Evolutionary conservation across 495 filamentous ascomycete species (phyloP).

Genomic region (Copromyces sp.): DNA sequence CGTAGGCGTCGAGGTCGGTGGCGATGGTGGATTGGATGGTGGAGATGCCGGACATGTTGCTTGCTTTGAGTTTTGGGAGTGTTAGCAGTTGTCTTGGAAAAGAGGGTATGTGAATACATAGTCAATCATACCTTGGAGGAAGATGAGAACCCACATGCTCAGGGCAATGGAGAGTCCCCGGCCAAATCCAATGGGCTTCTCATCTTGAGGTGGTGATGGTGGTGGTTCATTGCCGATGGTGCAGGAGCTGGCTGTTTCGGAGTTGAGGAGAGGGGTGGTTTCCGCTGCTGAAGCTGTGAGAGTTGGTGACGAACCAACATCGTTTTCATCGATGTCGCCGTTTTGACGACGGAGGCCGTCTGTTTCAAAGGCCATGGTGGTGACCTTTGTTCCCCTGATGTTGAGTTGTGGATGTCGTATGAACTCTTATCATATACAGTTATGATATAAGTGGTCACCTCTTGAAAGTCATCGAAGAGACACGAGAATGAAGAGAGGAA

Average conservation of each 20-base stretch:
- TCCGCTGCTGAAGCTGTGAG: slow-evolving; percentile 19
- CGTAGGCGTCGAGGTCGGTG: slow-evolving; percentile 59
- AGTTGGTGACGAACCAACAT: slow-evolving; percentile 12
- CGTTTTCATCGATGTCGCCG: neutral
- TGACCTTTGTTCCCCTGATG: neutral
- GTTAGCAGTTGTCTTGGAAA: neutral
- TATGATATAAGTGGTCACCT: neutral
- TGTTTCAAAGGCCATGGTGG: neutral
- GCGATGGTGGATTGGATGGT: slow-evolving; percentile 67
- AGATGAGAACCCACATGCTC: slow-evolving; percentile 36
- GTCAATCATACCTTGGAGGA: slow-evolving; percentile 27
- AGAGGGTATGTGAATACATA: neutral
- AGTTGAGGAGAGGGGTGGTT: slow-evolving; percentile 28
- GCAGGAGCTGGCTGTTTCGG: slow-evolving; percentile 17
- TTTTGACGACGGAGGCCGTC: neutral
- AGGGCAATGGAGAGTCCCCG: slow-evolving; percentile 23
- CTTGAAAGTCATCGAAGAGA: neutral
- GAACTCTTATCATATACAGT: neutral
- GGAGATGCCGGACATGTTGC: slow-evolving; percentile 65
- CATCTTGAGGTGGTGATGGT: neutral
- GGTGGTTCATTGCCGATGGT: slow-evolving; percentile 11
- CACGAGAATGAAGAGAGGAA: neutral
- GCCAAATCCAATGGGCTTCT: slow-evolving; percentile 9
- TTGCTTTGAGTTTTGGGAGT: slow-evolving; percentile 37
- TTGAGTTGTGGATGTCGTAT: neutral